Conservation (phyloP, 2,329 filamentous ascomycete species). For the Aspergillus versicolor region DNA sequence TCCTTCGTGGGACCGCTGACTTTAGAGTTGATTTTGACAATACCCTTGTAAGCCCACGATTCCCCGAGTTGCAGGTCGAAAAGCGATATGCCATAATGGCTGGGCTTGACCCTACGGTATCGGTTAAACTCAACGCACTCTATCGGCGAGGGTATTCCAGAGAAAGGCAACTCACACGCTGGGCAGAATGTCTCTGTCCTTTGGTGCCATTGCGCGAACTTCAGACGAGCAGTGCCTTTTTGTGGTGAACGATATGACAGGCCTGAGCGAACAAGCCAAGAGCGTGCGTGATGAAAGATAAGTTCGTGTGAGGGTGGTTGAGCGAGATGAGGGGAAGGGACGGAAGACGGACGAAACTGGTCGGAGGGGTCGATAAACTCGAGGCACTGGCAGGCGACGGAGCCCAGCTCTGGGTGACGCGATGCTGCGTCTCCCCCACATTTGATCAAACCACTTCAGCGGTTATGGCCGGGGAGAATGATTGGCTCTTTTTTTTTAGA, state of each 20-base stretch:
- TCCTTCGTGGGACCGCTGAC: constrained; percentile 71
- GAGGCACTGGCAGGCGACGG: constrained; percentile 22
- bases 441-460: constrained; percentile 14
- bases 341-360: constrained; percentile 18
- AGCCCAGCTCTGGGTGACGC: constrained; percentile 29
- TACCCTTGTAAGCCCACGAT: constrained; percentile 80
- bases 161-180: constrained; percentile 39
- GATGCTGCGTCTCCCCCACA: constrained; percentile 39
- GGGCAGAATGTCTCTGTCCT: constrained; percentile 48
- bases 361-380: constrained; percentile 28
- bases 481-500: not conserved
- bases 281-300: constrained; percentile 16
- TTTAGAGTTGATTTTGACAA: constrained; percentile 74
- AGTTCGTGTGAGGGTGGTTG: constrained; percentile 14
- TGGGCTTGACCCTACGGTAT: constrained; percentile 67
- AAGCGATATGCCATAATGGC: constrained; percentile 82
- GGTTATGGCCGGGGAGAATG: constrained; percentile 4
- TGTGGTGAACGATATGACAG: constrained; percentile 19
- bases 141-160: not conserved
- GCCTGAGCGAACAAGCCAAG: constrained; percentile 12
- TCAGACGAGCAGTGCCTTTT: constrained; percentile 42
- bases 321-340: constrained; percentile 21
- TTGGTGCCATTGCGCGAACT: constrained; percentile 42
- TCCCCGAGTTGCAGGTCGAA: constrained; percentile 71
- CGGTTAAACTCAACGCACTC: constrained; percentile 6